Evolutionary conservation across 768 basidiomycete species (phyloP), one percentile per base, ranked within the genome.

Genomic region (Termitomyces sp.): DNA sequence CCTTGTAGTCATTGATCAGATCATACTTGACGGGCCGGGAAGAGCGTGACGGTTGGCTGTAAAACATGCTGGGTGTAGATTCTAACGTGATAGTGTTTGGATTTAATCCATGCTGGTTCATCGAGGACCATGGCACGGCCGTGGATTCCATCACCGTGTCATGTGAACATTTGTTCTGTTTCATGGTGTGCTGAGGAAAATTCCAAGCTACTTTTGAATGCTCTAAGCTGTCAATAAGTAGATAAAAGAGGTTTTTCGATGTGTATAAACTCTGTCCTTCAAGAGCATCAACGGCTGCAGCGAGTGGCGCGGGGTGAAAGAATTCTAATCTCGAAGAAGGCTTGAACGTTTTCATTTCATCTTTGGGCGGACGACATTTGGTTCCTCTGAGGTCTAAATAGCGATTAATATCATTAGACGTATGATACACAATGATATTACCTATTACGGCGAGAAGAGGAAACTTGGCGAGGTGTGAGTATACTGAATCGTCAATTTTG

Each of bases 361-460:
- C 14, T 31, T 45, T 59, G 10, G 45, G 48, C 12, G 68, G 69
- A 0, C 60, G 65, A 66, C 84, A 86, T 15, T 66, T 63, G 4
- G 85, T 85, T 63, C 77, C 81, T 60, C 82, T 78, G 32, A 84
- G 71, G 70, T 85, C 84, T 85, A 58, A 20, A 50, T 9, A 56
- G 47, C 51, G 48, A 36, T 66, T 65, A 61, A 66, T 57, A 42
- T 32, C 53, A 58, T 40, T 56, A 25, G 32, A 47, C 50, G 43
- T 45, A 29, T 40, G 34, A 32, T 38, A 37, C 55, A 31, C 46
- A 43, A 54, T 53, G 55, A 55, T 80, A 83, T 36, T 56, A 87
- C 88, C 89, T 64, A 91, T 63, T 20, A 82, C 82, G 32, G 81
- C 81, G 32, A 91, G 81, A 40, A 89, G 77, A 20, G 83, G 82